These are phyloP conservation scores for Melaleuca alternifolia DNA, from an alignment of 345 rosid species.

Conservation along the genomic window DNA sequence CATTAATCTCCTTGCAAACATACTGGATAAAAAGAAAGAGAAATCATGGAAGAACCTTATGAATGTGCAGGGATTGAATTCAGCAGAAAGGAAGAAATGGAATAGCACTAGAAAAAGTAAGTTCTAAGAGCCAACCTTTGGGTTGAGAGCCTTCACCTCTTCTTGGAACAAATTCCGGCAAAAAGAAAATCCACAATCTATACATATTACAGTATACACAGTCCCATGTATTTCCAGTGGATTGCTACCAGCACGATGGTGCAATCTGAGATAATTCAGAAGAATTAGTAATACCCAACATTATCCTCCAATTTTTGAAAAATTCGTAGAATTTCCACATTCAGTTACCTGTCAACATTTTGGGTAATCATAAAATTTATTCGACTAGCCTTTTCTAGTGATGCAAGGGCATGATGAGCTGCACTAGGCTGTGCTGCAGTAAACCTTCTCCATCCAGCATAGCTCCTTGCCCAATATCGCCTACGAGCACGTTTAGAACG, in stretches of 20 bases:
- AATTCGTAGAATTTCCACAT: not conserved
- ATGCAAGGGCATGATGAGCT: constrained; percentile 74
- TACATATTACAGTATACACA: constrained; percentile 63
- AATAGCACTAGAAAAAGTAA: not conserved
- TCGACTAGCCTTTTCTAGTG: constrained; percentile 67
- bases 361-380: constrained; percentile 69
- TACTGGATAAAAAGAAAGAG: not conserved
- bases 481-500: constrained; percentile 62
- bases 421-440: constrained; percentile 65
- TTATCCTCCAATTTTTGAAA: not conserved
- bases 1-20: not conserved
- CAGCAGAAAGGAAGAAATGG: not conserved
- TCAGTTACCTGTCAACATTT: constrained; percentile 72
- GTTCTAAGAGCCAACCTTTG: constrained; percentile 41
- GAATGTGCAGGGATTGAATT: not conserved
- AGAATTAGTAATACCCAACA: not conserved
- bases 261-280: constrained; percentile 38
- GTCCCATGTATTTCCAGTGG: constrained; percentile 91
- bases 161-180: constrained; percentile 57
- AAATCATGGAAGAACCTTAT: not conserved
- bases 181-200: constrained; percentile 64
- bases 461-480: constrained; percentile 96
- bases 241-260: constrained; percentile 83
- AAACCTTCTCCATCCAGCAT: constrained; percentile 90
- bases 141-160: constrained; percentile 70